These are phyloP conservation scores for Globisporangium spinosum DNA, from an alignment of 352 stramenopile species.

Conservation along the genomic window DNA sequence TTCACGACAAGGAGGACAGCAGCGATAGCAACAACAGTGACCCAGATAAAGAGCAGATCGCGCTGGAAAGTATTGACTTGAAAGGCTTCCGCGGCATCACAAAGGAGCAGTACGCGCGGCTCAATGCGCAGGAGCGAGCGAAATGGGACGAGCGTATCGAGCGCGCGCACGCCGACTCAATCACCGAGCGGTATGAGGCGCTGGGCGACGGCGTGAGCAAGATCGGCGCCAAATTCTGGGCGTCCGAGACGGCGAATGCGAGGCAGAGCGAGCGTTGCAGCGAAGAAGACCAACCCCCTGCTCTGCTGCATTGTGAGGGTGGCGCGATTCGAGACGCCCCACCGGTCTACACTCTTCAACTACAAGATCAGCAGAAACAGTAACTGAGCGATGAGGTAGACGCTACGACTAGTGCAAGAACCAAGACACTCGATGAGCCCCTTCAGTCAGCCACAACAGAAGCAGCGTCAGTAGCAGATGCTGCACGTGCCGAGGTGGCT, in stretches of 20 bases:
- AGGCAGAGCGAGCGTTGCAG: neutral
- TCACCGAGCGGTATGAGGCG: slow-evolving; percentile 33
- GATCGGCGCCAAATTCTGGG: slow-evolving; percentile 53
- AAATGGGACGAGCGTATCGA: slow-evolving; percentile 64
- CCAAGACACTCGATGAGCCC: neutral
- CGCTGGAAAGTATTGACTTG: slow-evolving; percentile 29
- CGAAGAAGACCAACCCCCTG: neutral
- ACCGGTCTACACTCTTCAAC: neutral
- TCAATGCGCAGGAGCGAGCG: slow-evolving; percentile 35
- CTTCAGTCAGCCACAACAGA: neutral
- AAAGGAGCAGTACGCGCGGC: slow-evolving; percentile 53
- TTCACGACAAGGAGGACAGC: slow-evolving; percentile 28
- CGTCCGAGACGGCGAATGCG: slow-evolving; percentile 17
- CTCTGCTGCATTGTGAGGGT: neutral
- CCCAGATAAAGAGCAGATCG: slow-evolving; percentile 6
- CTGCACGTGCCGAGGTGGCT: neutral
- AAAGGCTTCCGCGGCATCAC: slow-evolving; percentile 60
- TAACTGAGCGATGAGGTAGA: neutral
- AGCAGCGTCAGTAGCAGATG: neutral
- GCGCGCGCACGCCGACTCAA: slow-evolving; percentile 40
- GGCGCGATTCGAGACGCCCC: too few relatives aligned
- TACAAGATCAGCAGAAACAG: neutral
- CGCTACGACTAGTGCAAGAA: neutral
- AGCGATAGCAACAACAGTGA: neutral
- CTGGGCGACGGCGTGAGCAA: slow-evolving; percentile 38